A percentile compares a stretch with the other conserved stretches of the same genome.
Conservation (phyloP, 2,329 filamentous ascomycete species). For the Ophiosphaerella herpotricha region DNA sequence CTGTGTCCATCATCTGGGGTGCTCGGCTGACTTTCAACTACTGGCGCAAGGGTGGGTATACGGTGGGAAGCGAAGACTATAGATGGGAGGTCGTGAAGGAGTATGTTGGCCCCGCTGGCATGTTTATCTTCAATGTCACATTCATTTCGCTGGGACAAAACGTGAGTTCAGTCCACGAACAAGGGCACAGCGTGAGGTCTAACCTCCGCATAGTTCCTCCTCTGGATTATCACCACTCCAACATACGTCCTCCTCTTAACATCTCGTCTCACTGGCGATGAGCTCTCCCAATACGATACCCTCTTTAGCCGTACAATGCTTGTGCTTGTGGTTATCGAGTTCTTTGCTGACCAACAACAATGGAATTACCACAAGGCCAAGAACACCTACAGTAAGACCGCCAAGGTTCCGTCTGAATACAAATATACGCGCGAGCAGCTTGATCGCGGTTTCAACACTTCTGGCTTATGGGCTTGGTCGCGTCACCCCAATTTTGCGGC, state of each 20-base stretch:
- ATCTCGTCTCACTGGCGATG: slow-evolving; percentile 62
- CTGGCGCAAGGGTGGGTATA: slow-evolving; percentile 92
- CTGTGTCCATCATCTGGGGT: slow-evolving; percentile 78
- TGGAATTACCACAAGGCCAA: slow-evolving; percentile 90
- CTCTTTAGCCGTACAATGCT: slow-evolving; percentile 61
- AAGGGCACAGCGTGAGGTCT: not conserved
- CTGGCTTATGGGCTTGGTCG: slow-evolving; percentile 83
- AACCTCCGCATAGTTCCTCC: slow-evolving; percentile 61
- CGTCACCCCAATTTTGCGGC: slow-evolving; percentile 94
- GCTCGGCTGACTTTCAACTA: slow-evolving; percentile 96
- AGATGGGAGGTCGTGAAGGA: slow-evolving; percentile 80
- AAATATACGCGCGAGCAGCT: slow-evolving; percentile 73
- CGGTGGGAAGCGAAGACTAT: slow-evolving; percentile 90
- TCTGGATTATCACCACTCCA: slow-evolving; percentile 78
- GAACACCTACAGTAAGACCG: slow-evolving; percentile 71
- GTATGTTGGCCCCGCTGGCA: slow-evolving; percentile 65
- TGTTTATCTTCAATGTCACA: slow-evolving; percentile 84
- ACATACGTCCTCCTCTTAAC: slow-evolving; percentile 81
- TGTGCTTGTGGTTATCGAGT: slow-evolving; percentile 67
- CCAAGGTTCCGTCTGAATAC: slow-evolving; percentile 68
- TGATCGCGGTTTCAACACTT: slow-evolving; percentile 85
- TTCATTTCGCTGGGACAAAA: slow-evolving; percentile 85
- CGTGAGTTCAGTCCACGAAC: slow-evolving; percentile 39
- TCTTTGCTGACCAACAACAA: slow-evolving; percentile 88
- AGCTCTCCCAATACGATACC: slow-evolving; percentile 59